Evolutionary conservation across 2,329 filamentous ascomycete genomes (phyloP).

Genomic region (Tolypocladium cylindrosporum): DNA sequence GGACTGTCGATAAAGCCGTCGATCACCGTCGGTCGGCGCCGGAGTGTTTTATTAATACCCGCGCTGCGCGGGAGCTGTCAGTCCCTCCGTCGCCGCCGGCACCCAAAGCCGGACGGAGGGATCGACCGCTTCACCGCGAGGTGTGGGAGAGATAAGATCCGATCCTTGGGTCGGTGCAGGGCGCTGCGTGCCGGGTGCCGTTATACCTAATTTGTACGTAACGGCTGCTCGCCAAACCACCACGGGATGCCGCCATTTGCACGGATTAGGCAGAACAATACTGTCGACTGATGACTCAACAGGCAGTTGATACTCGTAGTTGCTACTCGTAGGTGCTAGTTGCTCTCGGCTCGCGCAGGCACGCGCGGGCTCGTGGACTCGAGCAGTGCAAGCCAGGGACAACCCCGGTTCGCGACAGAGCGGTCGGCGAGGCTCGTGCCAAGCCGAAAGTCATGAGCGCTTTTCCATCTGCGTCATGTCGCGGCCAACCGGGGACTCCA

Average conservation of each 20-base stretch:
- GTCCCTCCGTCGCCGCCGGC: background rate
- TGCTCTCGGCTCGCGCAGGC: background rate
- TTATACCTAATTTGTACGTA: background rate
- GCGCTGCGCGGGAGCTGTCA: background rate
- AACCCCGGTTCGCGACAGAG: background rate
- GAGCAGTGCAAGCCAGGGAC: background rate
- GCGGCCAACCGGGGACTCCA: background rate
- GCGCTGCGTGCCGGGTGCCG: background rate
- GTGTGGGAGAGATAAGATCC: background rate
- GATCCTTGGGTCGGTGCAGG: background rate
- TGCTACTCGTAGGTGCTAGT: too few species aligned
- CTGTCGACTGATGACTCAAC: background rate
- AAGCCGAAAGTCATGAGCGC: background rate
- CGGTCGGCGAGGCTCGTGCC: background rate
- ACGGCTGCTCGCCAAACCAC: background rate
- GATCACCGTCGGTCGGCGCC: background rate
- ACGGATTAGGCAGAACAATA: background rate
- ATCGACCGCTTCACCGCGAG: background rate
- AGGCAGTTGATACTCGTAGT: background rate
- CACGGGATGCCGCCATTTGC: background rate
- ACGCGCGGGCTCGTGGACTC: background rate
- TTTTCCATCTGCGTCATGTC: background rate
- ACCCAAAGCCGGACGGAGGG: background rate
- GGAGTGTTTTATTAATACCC: background rate
- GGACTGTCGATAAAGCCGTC: background rate